Conservation (phyloP, 169 alveolate species). For the Cryptosporidium parvum region DNA sequence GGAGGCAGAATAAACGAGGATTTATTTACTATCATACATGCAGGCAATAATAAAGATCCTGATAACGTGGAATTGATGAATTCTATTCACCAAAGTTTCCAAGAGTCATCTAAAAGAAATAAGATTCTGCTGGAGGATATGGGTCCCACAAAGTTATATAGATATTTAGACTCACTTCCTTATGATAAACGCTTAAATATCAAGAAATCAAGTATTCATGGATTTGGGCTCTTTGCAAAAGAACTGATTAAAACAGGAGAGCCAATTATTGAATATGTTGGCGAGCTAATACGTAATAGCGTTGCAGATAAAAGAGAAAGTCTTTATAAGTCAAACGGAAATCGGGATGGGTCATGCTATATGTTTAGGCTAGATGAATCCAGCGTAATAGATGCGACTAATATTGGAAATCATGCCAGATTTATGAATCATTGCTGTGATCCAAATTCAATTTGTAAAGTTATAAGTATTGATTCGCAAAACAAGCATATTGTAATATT, state of each 20-base stretch:
- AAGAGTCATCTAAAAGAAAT: neutral
- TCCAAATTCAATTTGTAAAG: slow-evolving; percentile 91
- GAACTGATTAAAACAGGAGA: slow-evolving; percentile 92
- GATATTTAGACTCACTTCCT: slow-evolving; percentile 83
- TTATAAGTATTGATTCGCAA: slow-evolving; percentile 87
- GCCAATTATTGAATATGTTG: slow-evolving; percentile 95
- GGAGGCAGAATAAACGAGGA: slow-evolving; percentile 11
- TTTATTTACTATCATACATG: neutral
- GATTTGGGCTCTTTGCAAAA: slow-evolving; percentile 92
- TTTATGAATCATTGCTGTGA: slow-evolving; percentile 98
- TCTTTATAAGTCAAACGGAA: slow-evolving; percentile 86
- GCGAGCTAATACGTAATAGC: slow-evolving; percentile 91
- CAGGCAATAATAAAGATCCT: neutral
- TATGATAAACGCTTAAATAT: slow-evolving; percentile 83
- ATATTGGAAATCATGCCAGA: slow-evolving; percentile 95
- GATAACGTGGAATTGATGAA: slow-evolving; percentile 39
- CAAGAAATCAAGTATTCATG: slow-evolving; percentile 90
- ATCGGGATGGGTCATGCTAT: slow-evolving; percentile 92
- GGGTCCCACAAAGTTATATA: slow-evolving; percentile 82
- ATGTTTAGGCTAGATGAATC: slow-evolving; percentile 94
- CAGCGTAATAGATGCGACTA: slow-evolving; percentile 96
- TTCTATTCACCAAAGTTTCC: neutral
- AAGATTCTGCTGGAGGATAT: slow-evolving; percentile 58
- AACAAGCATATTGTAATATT: slow-evolving; percentile 94
- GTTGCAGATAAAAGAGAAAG: slow-evolving; percentile 91